Evolutionary conservation across 2,329 filamentous ascomycete species (phyloP).

Genomic region (Alternaria brassicae): DNA sequence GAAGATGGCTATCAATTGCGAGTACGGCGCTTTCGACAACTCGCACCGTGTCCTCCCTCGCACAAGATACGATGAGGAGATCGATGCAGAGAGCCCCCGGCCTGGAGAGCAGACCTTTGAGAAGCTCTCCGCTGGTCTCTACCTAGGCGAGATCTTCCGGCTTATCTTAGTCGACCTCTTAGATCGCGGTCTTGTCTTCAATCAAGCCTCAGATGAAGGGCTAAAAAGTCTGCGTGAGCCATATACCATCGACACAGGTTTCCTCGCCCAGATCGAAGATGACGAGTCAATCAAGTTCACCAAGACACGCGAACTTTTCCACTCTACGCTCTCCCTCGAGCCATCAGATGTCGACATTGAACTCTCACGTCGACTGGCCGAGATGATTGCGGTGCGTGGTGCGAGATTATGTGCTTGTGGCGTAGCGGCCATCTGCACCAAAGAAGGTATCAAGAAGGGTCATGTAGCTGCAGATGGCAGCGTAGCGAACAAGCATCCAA

Average conservation of each 20-base stretch:
- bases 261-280: slow-evolving; percentile 87
- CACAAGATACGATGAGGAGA: slow-evolving; percentile 67
- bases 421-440: slow-evolving; percentile 48
- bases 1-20: slow-evolving; percentile 91
- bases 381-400: slow-evolving; percentile 44
- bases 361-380: slow-evolving; percentile 37
- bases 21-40: slow-evolving; percentile 97
- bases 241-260: slow-evolving; percentile 86
- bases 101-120: slow-evolving; percentile 57
- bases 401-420: slow-evolving; percentile 50
- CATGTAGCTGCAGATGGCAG: slow-evolving; percentile 51
- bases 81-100: slow-evolving; percentile 54
- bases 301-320: slow-evolving; percentile 31
- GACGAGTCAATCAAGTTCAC: slow-evolving; percentile 34
- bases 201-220: slow-evolving; percentile 64
- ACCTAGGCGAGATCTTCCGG: slow-evolving; percentile 56
- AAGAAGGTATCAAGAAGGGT: slow-evolving; percentile 39
- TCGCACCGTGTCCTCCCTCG: slow-evolving; percentile 86
- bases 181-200: slow-evolving; percentile 76
- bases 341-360: slow-evolving; percentile 36
- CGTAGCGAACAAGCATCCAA: slow-evolving; percentile 53
- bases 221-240: slow-evolving; percentile 74
- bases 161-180: slow-evolving; percentile 60
- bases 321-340: slow-evolving; percentile 29
- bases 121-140: slow-evolving; percentile 56